Conservation (phyloP, 352 stramenopile species). For the Phytopythium montanum region DNA sequence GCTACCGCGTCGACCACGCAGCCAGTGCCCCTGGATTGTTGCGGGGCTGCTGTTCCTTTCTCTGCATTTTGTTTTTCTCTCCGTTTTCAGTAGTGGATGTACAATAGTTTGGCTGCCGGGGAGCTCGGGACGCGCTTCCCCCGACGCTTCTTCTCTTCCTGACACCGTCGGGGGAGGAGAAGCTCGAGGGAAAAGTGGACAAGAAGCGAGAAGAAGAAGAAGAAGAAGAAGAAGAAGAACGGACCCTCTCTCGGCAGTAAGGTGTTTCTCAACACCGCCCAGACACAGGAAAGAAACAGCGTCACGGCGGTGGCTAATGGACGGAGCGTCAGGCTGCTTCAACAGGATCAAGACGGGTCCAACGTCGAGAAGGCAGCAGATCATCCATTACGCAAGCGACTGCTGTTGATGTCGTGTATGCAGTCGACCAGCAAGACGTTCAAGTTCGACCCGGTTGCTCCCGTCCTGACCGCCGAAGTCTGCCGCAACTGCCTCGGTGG, state of each 20-base stretch:
- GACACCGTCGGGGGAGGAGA: neutral
- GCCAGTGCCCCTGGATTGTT: conserved; percentile 6
- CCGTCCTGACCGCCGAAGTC: neutral
- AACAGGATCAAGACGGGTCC: neutral
- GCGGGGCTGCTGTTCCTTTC: conserved; percentile 4
- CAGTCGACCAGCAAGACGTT: neutral
- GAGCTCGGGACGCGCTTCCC: conserved; percentile 4
- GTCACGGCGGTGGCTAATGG: neutral
- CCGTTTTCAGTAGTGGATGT: conserved; percentile 54
- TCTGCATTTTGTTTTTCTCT: conserved; percentile 13
- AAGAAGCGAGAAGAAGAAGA: conserved; percentile 12
- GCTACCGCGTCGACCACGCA: conserved; percentile 3
- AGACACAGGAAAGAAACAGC: conserved; percentile 9
- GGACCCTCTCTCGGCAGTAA: conserved; percentile 25
- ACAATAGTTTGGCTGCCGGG: conserved; percentile 43
- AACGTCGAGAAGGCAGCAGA: neutral
- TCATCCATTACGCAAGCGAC: neutral
- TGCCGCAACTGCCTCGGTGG: neutral
- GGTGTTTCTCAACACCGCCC: conserved; percentile 90
- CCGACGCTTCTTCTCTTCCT: neutral
- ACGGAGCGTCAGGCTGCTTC: neutral
- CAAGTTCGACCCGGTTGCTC: neutral
- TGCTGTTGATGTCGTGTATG: neutral
- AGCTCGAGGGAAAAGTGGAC: conserved; percentile 7
- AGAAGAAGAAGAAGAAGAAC: conserved; percentile 7